phyloP scores from a whole-genome alignment of 1,139 yeast species.

The Starmera stellimalicola region DNA sequence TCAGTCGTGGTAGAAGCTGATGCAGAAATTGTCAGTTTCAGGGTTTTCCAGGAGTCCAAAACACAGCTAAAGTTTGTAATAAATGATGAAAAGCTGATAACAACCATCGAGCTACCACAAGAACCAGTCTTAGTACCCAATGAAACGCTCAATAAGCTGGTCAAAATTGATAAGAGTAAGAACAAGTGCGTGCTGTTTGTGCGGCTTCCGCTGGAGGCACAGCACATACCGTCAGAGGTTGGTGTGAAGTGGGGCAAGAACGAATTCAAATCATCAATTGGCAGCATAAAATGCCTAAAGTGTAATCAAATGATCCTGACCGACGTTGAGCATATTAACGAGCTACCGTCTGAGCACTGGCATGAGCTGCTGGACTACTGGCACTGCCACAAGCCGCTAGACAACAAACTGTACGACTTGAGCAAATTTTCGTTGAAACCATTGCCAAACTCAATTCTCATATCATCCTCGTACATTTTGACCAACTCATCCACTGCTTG shows the following conservation, averaged over 20 bases:
- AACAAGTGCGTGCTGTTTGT: too few relatives aligned
- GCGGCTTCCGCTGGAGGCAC: too few relatives aligned
- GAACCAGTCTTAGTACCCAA: too few relatives aligned
- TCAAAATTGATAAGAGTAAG: too few relatives aligned
- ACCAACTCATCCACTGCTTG: not conserved
- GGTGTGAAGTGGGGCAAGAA: too few relatives aligned
- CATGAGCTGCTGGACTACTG: slow-evolving; percentile 93
- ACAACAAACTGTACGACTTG: slow-evolving; percentile 14
- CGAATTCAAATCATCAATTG: too few relatives aligned
- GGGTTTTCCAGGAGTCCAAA: too few relatives aligned
- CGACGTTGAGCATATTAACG: slow-evolving; percentile 30
- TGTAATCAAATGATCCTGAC: not conserved
- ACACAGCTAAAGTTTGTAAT: too few relatives aligned
- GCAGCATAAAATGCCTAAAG: not conserved
- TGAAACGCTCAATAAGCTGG: too few relatives aligned
- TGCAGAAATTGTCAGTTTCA: not conserved
- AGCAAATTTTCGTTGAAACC: not conserved
- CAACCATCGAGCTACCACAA: too few relatives aligned
- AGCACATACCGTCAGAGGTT: too few relatives aligned
- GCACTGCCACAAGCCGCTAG: slow-evolving; percentile 89
- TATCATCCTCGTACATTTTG: not conserved
- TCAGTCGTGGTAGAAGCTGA: not conserved
- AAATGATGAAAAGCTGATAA: too few relatives aligned
- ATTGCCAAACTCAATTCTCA: not conserved
- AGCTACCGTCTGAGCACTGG: slow-evolving; percentile 92